Evolutionary conservation across 2,329 filamentous ascomycete genomes (phyloP).

Genomic region (Triangularia setosa): DNA sequence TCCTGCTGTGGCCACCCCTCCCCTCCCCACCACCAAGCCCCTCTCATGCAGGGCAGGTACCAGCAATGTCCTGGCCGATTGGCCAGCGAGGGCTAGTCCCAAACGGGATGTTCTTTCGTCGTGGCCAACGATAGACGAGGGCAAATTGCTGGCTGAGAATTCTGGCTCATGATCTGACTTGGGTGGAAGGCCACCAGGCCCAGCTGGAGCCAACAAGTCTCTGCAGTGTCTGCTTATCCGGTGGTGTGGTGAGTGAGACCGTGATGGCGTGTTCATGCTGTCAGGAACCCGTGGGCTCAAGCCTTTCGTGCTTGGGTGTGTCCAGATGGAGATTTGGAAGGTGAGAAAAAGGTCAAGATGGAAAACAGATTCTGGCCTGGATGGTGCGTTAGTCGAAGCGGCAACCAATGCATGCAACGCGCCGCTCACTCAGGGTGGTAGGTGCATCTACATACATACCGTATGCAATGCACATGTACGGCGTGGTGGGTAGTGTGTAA

Average conservation of each 20-base stretch:
- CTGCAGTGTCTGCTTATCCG: background rate
- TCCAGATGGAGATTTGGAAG: background rate
- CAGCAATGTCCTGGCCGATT: constrained; percentile 2
- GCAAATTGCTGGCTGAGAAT: background rate
- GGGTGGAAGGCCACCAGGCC: background rate
- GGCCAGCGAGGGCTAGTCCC: background rate
- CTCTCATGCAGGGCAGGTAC: constrained; percentile 3
- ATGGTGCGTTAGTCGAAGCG: constrained; percentile 26
- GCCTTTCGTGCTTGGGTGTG: background rate
- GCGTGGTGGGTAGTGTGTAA: constrained; percentile 15
- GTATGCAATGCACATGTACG: constrained; percentile 20
- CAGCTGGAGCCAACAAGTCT: no score
- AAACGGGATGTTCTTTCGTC: background rate
- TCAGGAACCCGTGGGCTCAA: background rate
- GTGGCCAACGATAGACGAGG: background rate
- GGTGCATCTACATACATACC: background rate
- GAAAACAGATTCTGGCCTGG: no score
- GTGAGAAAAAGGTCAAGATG: background rate
- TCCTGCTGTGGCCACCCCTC: constrained; percentile 10
- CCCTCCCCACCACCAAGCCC: constrained; percentile 2
- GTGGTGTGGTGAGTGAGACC: background rate
- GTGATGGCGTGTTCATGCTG: background rate
- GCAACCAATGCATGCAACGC: constrained; percentile 31
- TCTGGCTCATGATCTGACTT: background rate
- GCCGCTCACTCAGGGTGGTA: background rate